Percentiles rank a stretch among this genome's conserved stretches.
Evolutionary conservation across 257 asterid genomes (phyloP).

Genomic region (Solanum okadae): DNA sequence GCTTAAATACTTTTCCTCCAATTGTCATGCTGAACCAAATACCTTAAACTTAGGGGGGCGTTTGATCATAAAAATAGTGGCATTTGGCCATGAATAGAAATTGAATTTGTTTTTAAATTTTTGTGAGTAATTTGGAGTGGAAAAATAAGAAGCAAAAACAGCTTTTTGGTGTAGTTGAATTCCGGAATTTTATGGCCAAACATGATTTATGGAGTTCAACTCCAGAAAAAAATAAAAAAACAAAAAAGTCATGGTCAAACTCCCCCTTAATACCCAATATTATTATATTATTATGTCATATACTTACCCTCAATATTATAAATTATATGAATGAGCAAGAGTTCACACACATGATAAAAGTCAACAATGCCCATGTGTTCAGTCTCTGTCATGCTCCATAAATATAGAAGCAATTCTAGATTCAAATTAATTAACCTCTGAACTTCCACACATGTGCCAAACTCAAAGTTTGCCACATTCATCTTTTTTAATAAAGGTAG

Average conservation of each 20-base stretch:
- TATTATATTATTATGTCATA: not conserved
- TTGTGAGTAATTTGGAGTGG: not conserved
- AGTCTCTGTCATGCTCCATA: not conserved
- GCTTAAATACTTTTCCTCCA: constrained; percentile 26
- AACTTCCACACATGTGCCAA: not conserved
- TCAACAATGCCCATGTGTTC: constrained; percentile 9
- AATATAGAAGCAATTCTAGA: not conserved
- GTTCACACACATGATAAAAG: not conserved
- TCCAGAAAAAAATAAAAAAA: too few relatives aligned
- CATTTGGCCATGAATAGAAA: not conserved
- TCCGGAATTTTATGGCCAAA: not conserved
- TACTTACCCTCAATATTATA: not conserved
- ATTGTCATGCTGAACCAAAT: constrained; percentile 9
- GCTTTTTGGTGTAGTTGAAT: not conserved
- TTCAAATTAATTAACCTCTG: not conserved
- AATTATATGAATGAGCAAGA: not conserved
- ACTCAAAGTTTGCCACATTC: not conserved
- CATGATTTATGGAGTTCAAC: not conserved
- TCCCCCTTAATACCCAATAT: not conserved
- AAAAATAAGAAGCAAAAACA: not conserved
- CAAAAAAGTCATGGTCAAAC: not conserved
- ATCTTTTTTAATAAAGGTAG: not conserved
- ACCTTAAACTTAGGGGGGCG: not conserved
- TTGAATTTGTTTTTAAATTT: not conserved
- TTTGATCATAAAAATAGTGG: not conserved